Base-by-base conservation (phyloP, 2,329 filamentous ascomycete genomes). In the Fusarium pseudonygamai region DNA sequence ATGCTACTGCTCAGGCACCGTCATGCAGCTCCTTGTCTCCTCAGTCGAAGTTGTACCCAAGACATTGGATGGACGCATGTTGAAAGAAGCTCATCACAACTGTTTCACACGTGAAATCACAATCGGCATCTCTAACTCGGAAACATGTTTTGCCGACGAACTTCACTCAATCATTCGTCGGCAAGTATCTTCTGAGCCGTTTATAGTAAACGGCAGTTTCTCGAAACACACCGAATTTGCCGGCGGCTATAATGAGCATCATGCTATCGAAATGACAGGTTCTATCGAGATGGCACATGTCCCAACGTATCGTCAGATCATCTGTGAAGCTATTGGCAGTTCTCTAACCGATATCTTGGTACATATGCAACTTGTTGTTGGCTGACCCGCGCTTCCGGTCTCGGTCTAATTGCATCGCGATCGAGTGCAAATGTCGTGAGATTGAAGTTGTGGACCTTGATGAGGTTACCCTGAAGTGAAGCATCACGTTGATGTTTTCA, bases 241-340 rank as follows among this genome's bases (percentile, higher is more conserved):
- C 36, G 45, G 42, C 71, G 64, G 71, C 40, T 69, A 55, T 61
- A 43, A 52, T 50, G 49, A 60, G 42, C 15, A 60, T 59, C 65
- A 70, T 58, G 65, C 58, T 57, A 52, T n/a, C n/a, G 13, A 66
- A 46, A 20, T 39, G 13, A n/a, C 43, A 36, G 28, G 37, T 28
- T 53, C 26, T 36, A 10, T 46, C 24, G 20, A 12, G 20, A 30
- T 30, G 28, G 28, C 28, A 47, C 24, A 42, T 46, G 24, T 36
- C 24, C 18, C 22, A 11, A 30, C 15, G 4, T 26, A 65, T 65
- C 56, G 46, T 74, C 72, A 75, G 72, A 75, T 62, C 72, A 75
- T 72, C 34, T 45, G 30, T 10, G 6, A 52, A 58, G 55, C 16
- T n/a, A 34, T 46, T 50, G 37, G 55, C 40, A 60, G 40, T 36